Evolutionary conservation across 2,329 filamentous ascomycete species (phyloP), one percentile per base, ranked within the genome.

Genomic region (Pyricularia grisea): DNA sequence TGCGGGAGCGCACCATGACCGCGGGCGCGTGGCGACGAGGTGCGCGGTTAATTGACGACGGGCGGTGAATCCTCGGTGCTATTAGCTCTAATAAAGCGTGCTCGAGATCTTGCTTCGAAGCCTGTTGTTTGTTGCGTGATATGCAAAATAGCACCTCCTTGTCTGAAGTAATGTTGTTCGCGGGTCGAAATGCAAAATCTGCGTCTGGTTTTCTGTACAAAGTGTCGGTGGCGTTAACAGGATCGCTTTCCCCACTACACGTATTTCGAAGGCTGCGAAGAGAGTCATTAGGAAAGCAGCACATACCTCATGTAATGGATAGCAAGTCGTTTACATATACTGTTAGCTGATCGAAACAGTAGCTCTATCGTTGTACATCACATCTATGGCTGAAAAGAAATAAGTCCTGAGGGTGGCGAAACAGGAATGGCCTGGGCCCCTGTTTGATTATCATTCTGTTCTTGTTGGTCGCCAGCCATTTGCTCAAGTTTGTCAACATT

Each of bases 1-100:
- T 75, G 33, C 75, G 74, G 3, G 74, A 75, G 65, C 73, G 75
- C 9, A 74, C 70, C 75, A 76, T 76, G 5, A 61, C 10, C 10
- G 28, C 58, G 10, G 20, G 20, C 42, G 9, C 68, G 64, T n/a
- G 28, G 64, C 20, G 28, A 10, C 64, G 66, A 31, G 65, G 12
- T 25, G 60, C 65, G 30, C 20, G 28, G 28, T 68, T n/a, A 10
- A 69, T n/a, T 7, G 68, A 63, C 5, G 71, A 70, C 55, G 71
- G 73, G 31, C 42, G 71, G 67, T 72, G 71, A 9, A 73, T 73
- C 2, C 74, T 75, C 2, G 73, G 71, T 30, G 71, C 70, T 14
- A 74, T 60, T 23, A 75, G 71, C 65, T 74, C 72, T 67, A 72
- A 72, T 68, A 74, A 75, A 69, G 74, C 73, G 63, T 72, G 71